Conservation (phyloP, 176 grass and related monocot species). For the Zizania latifolia region DNA sequence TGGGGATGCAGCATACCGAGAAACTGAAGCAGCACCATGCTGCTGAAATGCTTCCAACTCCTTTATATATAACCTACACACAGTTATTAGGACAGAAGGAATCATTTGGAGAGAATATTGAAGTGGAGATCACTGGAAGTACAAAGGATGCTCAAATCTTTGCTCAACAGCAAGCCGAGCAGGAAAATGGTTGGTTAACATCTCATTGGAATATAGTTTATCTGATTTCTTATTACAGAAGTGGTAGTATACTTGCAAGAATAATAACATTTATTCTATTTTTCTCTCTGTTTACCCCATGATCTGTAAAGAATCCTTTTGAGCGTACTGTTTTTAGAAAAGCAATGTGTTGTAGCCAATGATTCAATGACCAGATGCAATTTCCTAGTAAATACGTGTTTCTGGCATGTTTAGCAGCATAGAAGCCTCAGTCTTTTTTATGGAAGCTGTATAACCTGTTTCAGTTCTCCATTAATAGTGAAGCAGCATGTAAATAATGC, state of each 20-base stretch:
- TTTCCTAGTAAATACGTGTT: neutral
- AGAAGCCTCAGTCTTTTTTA: constrained; percentile 1
- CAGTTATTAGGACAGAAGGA: constrained; percentile 94
- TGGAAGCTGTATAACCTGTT: neutral
- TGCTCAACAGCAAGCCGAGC: constrained; percentile 67
- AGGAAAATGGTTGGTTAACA: constrained; percentile 53
- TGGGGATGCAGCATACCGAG: constrained; percentile 88
- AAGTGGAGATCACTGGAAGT: constrained; percentile 85
- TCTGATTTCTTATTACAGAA: constrained; percentile 4
- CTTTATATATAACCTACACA: constrained; percentile 81
- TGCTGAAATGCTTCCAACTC: constrained; percentile 74
- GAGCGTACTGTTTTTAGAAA: neutral
- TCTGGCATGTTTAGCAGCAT: neutral
- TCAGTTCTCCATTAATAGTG: neutral
- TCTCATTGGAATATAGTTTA: constrained; percentile 8
- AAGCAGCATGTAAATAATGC: neutral
- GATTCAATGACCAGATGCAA: neutral
- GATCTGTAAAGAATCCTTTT: neutral
- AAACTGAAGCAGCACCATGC: constrained; percentile 86
- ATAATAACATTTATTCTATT: neutral
- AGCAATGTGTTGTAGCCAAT: neutral
- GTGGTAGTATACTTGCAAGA: neutral
- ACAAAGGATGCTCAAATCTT: constrained; percentile 83
- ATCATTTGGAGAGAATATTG: constrained; percentile 93
- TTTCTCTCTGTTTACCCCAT: neutral